phyloP scores from a whole-genome alignment of 2,329 filamentous ascomycete genomes.

The Alternaria brassicicola region DNA sequence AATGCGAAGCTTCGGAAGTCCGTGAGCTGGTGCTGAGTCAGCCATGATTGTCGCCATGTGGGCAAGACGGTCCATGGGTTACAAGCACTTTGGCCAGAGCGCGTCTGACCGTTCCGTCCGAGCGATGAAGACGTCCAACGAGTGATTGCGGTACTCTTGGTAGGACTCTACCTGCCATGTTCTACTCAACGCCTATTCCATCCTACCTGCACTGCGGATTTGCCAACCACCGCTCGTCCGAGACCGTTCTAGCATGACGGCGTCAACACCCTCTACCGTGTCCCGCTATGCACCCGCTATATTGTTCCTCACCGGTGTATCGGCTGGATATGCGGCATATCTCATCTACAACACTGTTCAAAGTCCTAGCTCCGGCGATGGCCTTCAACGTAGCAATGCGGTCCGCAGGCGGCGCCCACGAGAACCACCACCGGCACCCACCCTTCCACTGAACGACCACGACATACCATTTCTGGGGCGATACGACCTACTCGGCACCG shows the following conservation, averaged over 20 bases:
- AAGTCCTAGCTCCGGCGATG: constrained; percentile 27
- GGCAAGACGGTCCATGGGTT: neutral
- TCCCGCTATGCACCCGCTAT: constrained; percentile 55
- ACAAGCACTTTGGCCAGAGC: neutral
- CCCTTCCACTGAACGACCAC: constrained; percentile 23
- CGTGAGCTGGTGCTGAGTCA: constrained; percentile 13
- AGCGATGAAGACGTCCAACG: constrained; percentile 20
- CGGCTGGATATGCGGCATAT: constrained; percentile 64
- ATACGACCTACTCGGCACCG: constrained; percentile 32
- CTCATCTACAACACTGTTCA: constrained; percentile 59
- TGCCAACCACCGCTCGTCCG: neutral
- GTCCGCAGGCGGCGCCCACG: constrained; percentile 58
- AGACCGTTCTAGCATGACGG: constrained; percentile 30
- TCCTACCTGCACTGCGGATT: constrained; percentile 1
- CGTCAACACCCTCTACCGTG: constrained; percentile 40
- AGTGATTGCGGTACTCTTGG: constrained; percentile 20
- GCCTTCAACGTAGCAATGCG: constrained; percentile 70
- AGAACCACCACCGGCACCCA: constrained; percentile 21
- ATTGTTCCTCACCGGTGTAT: constrained; percentile 62
- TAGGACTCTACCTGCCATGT: constrained; percentile 9
- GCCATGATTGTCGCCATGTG: neutral
- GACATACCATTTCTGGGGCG: constrained; percentile 33
- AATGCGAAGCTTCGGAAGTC: constrained; percentile 19
- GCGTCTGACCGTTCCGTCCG: constrained; percentile 2
- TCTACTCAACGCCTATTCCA: constrained; percentile 1